These are phyloP conservation scores for Fulvia fulva DNA, from an alignment of 2,329 filamentous ascomycete species.

Conservation along the genomic window DNA sequence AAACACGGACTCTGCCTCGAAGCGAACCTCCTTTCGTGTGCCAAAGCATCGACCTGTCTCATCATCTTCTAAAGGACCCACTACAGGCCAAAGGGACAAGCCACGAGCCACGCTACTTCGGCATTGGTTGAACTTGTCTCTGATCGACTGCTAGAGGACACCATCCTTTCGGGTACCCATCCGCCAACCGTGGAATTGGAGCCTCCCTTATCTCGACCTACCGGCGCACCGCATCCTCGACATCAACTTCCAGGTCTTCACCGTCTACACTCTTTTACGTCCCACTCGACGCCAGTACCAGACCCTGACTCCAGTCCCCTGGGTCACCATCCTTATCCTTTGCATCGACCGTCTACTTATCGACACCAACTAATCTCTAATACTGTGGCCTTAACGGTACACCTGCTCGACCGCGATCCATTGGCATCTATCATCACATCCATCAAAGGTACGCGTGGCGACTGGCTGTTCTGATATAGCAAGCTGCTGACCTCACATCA, in stretches of 20 bases:
- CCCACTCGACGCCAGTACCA: slow-evolving; percentile 32
- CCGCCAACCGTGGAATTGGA: slow-evolving; percentile 30
- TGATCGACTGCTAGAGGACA: slow-evolving; percentile 30
- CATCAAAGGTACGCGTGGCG: not conserved
- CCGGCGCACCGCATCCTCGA: slow-evolving; percentile 22
- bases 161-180: slow-evolving; percentile 29
- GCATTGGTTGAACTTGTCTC: slow-evolving; percentile 29
- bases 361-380: slow-evolving; percentile 27
- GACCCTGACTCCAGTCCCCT: slow-evolving; percentile 27
- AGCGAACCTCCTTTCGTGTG: slow-evolving; percentile 19
- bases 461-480: not conserved
- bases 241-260: slow-evolving; percentile 25
- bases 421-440: slow-evolving; percentile 7
- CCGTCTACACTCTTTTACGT: slow-evolving; percentile 33
- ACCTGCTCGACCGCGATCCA: slow-evolving; percentile 6
- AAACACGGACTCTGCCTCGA: slow-evolving; percentile 11
- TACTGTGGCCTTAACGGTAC: slow-evolving; percentile 19
- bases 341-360: slow-evolving; percentile 20
- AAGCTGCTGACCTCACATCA: not conserved
- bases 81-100: slow-evolving; percentile 26
- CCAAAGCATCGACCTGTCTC: slow-evolving; percentile 28
- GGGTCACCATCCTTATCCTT: slow-evolving; percentile 23
- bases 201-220: slow-evolving; percentile 23
- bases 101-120: slow-evolving; percentile 30
- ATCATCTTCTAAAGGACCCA: slow-evolving; percentile 28